phyloP scores from a whole-genome alignment of 225 moss, liverwort and hornwort genomes.

The Bryoerythrophyllum caledonicum region DNA sequence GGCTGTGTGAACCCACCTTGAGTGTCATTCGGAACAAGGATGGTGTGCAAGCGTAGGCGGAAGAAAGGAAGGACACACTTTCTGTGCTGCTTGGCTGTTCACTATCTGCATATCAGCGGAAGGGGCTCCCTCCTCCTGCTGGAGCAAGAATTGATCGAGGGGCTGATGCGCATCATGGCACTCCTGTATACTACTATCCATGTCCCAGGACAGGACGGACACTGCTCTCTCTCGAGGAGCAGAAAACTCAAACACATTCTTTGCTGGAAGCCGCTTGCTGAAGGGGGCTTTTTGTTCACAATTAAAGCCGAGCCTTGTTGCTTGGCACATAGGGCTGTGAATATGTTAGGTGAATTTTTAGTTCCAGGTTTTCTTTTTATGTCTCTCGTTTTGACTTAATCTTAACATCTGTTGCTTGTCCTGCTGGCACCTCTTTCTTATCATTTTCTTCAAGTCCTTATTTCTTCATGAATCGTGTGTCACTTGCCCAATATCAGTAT shows the following conservation, averaged over 20 bases:
- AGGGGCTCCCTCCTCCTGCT: constrained; percentile 20
- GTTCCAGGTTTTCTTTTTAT: constrained; percentile 27
- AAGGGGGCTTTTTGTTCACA: constrained; percentile 42
- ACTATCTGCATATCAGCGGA: constrained; percentile 17
- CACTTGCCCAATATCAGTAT: too few relatives aligned
- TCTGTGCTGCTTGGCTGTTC: constrained; percentile 18
- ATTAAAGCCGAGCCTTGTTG: constrained; percentile 38
- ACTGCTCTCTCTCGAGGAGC: constrained; percentile 45
- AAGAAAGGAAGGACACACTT: constrained; percentile 1
- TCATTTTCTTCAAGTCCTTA: constrained; percentile 15
- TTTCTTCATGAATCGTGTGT: too few relatives aligned
- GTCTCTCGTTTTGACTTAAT: constrained; percentile 20
- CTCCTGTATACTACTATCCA: constrained; percentile 57
- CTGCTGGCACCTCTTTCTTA: constrained; percentile 25
- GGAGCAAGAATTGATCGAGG: constrained; percentile 26
- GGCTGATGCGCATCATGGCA: constrained; percentile 32
- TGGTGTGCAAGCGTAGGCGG: constrained; percentile 23
- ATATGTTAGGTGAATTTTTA: constrained; percentile 45
- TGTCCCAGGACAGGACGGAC: constrained; percentile 30
- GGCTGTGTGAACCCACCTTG: constrained; percentile 15
- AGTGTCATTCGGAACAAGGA: constrained; percentile 28
- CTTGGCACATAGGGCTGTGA: constrained; percentile 44
- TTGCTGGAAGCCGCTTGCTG: constrained; percentile 46
- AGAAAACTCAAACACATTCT: constrained; percentile 51
- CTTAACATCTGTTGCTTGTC: constrained; percentile 17